Conservation (phyloP, 1,284 basidiomycete genomes). For the Moniliophthora roreri region DNA sequence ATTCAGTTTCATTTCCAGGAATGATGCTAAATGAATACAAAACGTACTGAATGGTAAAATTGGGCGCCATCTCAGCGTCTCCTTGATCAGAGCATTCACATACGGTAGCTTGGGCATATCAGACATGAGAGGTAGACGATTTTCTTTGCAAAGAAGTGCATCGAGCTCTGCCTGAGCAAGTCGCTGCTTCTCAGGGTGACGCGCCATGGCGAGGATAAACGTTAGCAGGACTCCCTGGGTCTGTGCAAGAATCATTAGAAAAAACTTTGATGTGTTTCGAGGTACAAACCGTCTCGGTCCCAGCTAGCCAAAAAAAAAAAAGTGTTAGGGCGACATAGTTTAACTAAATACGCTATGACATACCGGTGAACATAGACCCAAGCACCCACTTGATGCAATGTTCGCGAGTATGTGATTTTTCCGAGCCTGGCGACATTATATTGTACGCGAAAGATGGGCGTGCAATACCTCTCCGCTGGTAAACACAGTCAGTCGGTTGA, state of each 20-base stretch:
- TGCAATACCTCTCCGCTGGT: background rate
- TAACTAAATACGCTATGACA: background rate
- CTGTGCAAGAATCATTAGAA: background rate
- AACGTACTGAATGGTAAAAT: background rate
- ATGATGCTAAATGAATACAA: background rate
- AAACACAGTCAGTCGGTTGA: background rate
- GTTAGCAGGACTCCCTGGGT: background rate
- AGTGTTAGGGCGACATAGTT: background rate
- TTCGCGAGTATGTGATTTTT: conserved; percentile 6
- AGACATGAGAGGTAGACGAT: background rate
- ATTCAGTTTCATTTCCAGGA: too few species aligned
- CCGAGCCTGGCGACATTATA: background rate
- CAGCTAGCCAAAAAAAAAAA: conserved; percentile 16
- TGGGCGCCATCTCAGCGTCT: background rate
- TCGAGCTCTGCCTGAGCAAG: background rate
- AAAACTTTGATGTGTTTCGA: background rate
- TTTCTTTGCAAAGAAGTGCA: background rate
- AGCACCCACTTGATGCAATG: conserved; percentile 21
- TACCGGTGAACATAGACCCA: conserved; percentile 28
- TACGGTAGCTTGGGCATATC: background rate
- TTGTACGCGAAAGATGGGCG: background rate
- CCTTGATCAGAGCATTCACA: background rate
- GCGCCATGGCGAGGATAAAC: background rate
- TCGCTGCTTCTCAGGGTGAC: background rate
- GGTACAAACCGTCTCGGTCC: conserved; percentile 20